Base-by-base conservation (phyloP, 495 filamentous ascomycete species). In the Extremus antarcticus region DNA sequence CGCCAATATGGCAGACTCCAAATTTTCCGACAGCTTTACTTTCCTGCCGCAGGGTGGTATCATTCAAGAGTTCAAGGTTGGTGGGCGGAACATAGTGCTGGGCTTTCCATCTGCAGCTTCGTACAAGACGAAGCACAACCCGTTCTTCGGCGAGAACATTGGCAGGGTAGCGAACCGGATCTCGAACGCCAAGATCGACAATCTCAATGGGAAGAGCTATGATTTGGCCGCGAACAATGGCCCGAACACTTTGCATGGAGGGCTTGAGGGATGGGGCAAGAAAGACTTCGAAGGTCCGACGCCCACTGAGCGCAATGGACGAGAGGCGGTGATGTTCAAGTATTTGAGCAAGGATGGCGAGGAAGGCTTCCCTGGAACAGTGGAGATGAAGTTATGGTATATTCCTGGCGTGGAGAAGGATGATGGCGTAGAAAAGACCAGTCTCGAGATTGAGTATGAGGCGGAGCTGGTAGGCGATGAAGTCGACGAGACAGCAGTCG, bases 61-160 rank as follows among this genome's bases (percentile, higher is more conserved):
- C 63, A 87, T 97, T 65, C 85, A 95, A 64, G 78, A 85, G 64
- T 86, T 96, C 72, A 76, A 71, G 43, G 77, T 97, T 51, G 81
- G 74, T 47, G 82, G 78, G 50, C 71, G 79, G 60, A 90, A 95
- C 73, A 92, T 97, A 59, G 91, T 95, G 17, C 83, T 89, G 61
- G 79, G 79, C 43, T 95, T 95, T 76, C 80, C 84, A 2, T 80
- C 73, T 20, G 80, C 84, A 43, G 75, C 80, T 1, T 76, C 81
- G 47, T 96, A 96, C 73, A 76, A 78, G 54, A 66, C 75, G 43
- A 72, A 87, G 72, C 90, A 94, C 71, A 69, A 68, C 17, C 81
- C 87, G 17, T 87, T 80, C 74, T 95, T 94, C 62, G 91, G 91
- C 57, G 90, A 88, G 66, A 96, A 87, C 38, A 95, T 98, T 64